Base-by-base conservation (phyloP, 179 eudicot species). In the Beta corolliflora region DNA sequence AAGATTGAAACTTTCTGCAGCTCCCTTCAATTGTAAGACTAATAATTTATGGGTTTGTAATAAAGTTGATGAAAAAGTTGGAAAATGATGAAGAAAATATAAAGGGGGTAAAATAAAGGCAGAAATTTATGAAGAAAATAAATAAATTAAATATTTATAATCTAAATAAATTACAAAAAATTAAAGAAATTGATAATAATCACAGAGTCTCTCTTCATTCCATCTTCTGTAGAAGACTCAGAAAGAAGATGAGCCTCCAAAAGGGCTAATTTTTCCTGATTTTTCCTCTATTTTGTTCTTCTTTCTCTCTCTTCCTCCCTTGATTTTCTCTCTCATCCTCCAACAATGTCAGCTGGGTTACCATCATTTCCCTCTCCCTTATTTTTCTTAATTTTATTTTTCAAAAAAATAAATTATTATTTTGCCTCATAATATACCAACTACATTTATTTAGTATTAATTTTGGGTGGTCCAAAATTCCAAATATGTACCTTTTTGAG, bases 191-290 rank as follows among this genome's bases (percentile, higher is more conserved):
- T 13, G 44, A 9, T 5, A n/a, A 77, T 77, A 46, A 58, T 15
- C 7, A 53, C 65, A 53, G 52, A 78, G 76, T 61, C 13, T 55
- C 67, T 6, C 53, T 75, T 80, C 81, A 60, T 74, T 73, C 75
- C 81, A 36, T 78, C 85, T 83, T 86, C 76, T 23, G 73, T 14
- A 56, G 86, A 79, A 85, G 86, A 81, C 69, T 82, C 73, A 80
- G 83, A 76, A 82, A 60, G 83, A 82, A 85, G 86, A 85, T 78
- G 78, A 78, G 80, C 85, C 88, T 83, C 85, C 70, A 79, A 85
- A 73, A 66, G 78, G 78, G 78, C 77, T 58, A 79, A 79, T 4
- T 44, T 46, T 77, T 75, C 13, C 76, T 23, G 41, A 15, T 56
- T 73, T 56, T 71, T 45, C 71, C 79, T 77, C 76, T 79, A 64